These are phyloP conservation scores for Cinnamomum micranthum DNA, from an alignment of 164 flowering plant genomes.

Conservation along the genomic window DNA sequence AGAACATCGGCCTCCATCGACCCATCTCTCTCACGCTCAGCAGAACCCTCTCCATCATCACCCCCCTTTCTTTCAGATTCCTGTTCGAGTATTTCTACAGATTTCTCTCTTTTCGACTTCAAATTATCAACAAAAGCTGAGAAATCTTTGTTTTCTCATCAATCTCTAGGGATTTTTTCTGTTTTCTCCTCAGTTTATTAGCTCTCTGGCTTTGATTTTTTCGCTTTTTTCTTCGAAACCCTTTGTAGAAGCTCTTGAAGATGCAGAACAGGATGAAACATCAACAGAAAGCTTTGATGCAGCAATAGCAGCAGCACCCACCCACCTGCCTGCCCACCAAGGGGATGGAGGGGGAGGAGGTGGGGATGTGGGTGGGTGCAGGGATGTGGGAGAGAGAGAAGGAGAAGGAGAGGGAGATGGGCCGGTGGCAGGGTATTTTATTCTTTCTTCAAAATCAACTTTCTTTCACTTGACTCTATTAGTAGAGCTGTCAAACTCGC, in stretches of 20 bases:
- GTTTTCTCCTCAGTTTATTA: neutral
- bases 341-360: too few species aligned
- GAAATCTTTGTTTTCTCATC: neutral
- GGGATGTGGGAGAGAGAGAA: too few species aligned
- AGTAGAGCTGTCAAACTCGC: too few species aligned
- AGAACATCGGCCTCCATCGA: too few species aligned
- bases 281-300: slow-evolving; percentile 57
- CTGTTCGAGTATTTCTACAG: neutral
- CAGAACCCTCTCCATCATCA: too few species aligned
- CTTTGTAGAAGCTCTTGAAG: slow-evolving; percentile 7
- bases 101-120: neutral
- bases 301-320: slow-evolving; percentile 66
- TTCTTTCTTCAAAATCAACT: too few species aligned
- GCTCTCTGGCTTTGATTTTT: neutral
- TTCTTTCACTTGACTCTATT: too few species aligned
- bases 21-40: too few species aligned
- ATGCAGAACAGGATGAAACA: slow-evolving; percentile 77
- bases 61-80: neutral
- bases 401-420: too few species aligned
- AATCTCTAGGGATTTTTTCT: neutral
- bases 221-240: neutral
- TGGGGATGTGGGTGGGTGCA: too few species aligned
- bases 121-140: neutral
- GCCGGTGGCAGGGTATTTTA: too few species aligned
- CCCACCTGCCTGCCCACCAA: slow-evolving; percentile 34